Conservation (phyloP, 2,329 filamentous ascomycete species). For the Bimuria novae-zelandiae region DNA sequence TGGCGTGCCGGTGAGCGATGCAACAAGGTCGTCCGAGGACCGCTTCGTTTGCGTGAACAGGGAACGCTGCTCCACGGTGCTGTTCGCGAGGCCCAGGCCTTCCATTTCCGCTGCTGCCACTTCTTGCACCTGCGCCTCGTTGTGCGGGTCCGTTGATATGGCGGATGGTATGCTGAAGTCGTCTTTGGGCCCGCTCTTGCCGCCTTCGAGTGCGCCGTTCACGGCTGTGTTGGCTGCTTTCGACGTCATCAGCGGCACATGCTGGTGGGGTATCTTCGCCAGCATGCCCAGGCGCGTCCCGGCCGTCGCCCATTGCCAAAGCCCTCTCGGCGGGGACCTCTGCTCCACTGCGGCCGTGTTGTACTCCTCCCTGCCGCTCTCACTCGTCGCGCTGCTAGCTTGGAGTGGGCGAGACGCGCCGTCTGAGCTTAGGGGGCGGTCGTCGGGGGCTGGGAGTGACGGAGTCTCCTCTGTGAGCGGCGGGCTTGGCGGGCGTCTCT, state of each 20-base stretch:
- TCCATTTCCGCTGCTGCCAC: conserved; percentile 27
- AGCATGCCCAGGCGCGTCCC: conserved; percentile 37
- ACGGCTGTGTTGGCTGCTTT: conserved; percentile 18
- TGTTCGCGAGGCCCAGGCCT: conserved; percentile 28
- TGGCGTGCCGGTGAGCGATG: conserved; percentile 31
- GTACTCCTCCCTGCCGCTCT: conserved; percentile 5
- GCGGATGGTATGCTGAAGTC: conserved; percentile 39
- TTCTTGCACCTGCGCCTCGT: conserved; percentile 15
- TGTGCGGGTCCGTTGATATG: conserved; percentile 26
- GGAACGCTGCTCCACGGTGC: conserved; percentile 18
- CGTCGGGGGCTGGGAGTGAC: conserved; percentile 37
- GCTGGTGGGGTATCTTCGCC: conserved; percentile 33
- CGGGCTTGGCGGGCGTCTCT: conserved; percentile 21
- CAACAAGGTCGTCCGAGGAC: conserved; percentile 41
- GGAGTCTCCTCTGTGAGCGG: conserved; percentile 12
- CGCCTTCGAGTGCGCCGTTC: conserved; percentile 19
- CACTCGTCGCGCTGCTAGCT: conserved; percentile 18
- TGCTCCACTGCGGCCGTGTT: conserved; percentile 9
- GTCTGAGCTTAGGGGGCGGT: conserved; percentile 42
- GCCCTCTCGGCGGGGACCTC: conserved; percentile 29
- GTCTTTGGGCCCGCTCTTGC: conserved; percentile 23
- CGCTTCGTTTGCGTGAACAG: conserved; percentile 40
- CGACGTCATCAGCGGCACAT: conserved; percentile 16
- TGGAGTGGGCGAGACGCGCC: conserved; percentile 32
- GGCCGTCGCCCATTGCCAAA: conserved; percentile 42